Percentiles rank a stretch among this genome's conserved stretches.
Conservation (phyloP, 495 filamentous ascomycete genomes). For the Hamigera avellanea region DNA sequence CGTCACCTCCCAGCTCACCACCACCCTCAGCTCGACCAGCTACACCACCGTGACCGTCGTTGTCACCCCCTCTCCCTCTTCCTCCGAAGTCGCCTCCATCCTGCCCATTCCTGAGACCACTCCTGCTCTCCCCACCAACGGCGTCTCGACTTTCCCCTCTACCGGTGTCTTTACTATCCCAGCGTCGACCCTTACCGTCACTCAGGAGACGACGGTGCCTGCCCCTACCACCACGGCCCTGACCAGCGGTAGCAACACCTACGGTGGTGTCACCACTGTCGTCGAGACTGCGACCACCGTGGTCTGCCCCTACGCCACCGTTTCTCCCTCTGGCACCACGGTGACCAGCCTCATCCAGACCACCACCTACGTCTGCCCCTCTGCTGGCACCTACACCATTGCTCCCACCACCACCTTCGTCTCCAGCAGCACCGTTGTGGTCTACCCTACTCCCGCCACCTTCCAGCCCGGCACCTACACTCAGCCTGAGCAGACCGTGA, state of each 20-base stretch:
- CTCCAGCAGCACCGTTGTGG: conserved; percentile 40
- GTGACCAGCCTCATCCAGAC: conserved; percentile 60
- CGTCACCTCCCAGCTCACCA: conserved; percentile 12
- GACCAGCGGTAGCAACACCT: conserved; percentile 55
- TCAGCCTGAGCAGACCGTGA: conserved; percentile 51
- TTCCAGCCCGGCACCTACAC: conserved; percentile 65
- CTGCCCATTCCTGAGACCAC: conserved; percentile 1
- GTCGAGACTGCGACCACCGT: conserved; percentile 60
- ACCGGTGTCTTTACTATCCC: conserved; percentile 75
- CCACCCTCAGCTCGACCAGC: conserved; percentile 26
- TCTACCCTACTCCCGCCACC: conserved; percentile 55
- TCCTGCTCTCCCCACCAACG: conserved; percentile 42
- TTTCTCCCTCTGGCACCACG: conserved; percentile 46
- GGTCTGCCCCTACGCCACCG: conserved; percentile 62
- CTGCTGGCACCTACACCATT: conserved; percentile 71
- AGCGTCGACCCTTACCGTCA: conserved; percentile 59
- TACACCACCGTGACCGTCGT: conserved; percentile 27
- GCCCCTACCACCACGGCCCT: conserved; percentile 51
- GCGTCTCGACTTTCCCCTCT: conserved; percentile 54
- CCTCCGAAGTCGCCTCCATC: background rate
- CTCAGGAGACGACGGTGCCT: conserved; percentile 52
- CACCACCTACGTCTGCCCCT: conserved; percentile 69
- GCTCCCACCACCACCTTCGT: conserved; percentile 54
- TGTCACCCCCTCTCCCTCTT: conserved; percentile 5
- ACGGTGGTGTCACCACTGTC: conserved; percentile 67